Percentiles rank a stretch among this genome's conserved stretches.
These are phyloP conservation scores for Leccinum ponderosum DNA, from an alignment of 1,284 basidiomycete species.

Conservation along the genomic window DNA sequence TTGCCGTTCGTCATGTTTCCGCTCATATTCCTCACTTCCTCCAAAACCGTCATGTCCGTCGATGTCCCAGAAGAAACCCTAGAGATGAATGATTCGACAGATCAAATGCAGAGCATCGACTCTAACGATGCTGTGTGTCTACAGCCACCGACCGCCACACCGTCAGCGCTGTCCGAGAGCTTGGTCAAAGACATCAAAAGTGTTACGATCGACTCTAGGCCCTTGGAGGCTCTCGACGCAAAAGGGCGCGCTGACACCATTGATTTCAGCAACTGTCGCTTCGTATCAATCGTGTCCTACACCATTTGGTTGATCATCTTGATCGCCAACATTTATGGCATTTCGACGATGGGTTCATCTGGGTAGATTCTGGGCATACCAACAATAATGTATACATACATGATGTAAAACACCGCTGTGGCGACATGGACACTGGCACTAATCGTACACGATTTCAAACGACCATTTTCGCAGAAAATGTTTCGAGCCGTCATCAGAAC, in stretches of 20 bases:
- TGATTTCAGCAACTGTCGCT: slow-evolving; percentile 51
- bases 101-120: not conserved
- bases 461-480: not conserved
- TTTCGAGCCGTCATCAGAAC: slow-evolving; percentile 41
- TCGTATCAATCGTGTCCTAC: slow-evolving; percentile 51
- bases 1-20: slow-evolving; percentile 78
- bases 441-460: slow-evolving; percentile 17
- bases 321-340: slow-evolving; percentile 62
- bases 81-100: not conserved
- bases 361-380: not conserved
- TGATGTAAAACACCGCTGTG: not conserved
- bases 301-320: slow-evolving; percentile 56
- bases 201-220: not conserved
- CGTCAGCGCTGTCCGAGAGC: not conserved
- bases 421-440: not conserved
- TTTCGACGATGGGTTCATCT: slow-evolving; percentile 43
- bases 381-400: not conserved
- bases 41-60: slow-evolving; percentile 57
- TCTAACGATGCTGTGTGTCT: not conserved
- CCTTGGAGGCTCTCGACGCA: not conserved
- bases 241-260: slow-evolving; percentile 19
- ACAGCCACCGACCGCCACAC: not conserved
- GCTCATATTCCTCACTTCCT: slow-evolving; percentile 64
- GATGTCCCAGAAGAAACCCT: not conserved
- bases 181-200: not conserved